phyloP scores from a whole-genome alignment of 208 protist genomes.

The Acanthamoeba quina region DNA sequence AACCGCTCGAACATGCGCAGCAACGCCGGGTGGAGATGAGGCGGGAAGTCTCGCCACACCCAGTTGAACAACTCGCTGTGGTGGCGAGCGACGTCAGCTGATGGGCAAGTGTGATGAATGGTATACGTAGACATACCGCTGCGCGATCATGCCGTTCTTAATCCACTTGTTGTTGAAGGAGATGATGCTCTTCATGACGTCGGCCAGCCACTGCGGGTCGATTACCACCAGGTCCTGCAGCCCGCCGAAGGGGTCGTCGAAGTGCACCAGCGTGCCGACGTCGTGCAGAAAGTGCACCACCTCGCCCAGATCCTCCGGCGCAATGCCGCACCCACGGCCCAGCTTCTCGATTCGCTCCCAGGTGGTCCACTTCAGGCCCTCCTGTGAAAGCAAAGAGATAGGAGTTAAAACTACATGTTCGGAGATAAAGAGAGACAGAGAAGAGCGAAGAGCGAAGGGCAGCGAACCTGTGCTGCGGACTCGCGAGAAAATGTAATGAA shows the following conservation, averaged over 20 bases:
- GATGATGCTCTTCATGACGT: constrained; percentile 68
- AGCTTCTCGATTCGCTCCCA: constrained; percentile 17
- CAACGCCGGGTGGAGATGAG: constrained; percentile 25
- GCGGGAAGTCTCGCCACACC: constrained; percentile 67
- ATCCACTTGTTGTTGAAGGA: constrained; percentile 66
- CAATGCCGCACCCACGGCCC: background rate
- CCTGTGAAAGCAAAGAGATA: background rate
- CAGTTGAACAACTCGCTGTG: constrained; percentile 30
- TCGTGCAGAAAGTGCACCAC: constrained; percentile 57
- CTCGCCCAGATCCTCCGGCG: background rate
- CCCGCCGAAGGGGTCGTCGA: constrained; percentile 45
- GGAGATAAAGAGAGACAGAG: background rate
- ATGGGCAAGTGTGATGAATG: background rate
- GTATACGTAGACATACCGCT: background rate
- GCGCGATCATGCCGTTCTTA: constrained; percentile 63
- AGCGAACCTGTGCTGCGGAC: background rate
- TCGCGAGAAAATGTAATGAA: background rate
- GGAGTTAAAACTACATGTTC: background rate
- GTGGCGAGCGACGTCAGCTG: background rate
- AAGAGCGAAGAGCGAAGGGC: background rate
- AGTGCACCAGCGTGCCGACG: constrained; percentile 52
- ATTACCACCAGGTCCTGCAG: constrained; percentile 61
- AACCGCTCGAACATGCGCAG: constrained; percentile 54
- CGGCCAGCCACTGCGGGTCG: constrained; percentile 57
- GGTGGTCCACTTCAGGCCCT: constrained; percentile 34